These are phyloP conservation scores for Neurospora pannonica DNA, from an alignment of 495 filamentous ascomycete genomes.

Conservation along the genomic window DNA sequence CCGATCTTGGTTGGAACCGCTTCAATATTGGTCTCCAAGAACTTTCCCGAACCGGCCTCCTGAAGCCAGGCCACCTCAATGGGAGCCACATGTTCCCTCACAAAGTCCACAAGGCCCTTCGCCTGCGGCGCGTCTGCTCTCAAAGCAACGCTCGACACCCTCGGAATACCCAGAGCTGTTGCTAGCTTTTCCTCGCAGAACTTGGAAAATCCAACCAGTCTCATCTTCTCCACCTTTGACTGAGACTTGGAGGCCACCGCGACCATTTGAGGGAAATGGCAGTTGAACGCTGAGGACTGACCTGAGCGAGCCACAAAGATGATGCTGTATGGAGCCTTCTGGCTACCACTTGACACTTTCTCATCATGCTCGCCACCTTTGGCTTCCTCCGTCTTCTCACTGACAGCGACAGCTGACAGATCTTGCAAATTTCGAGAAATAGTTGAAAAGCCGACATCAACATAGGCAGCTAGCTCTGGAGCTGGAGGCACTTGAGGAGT, in stretches of 20 bases:
- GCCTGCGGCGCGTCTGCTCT: slow-evolving; percentile 37
- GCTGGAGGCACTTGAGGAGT: slow-evolving; percentile 18
- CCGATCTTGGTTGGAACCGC: slow-evolving; percentile 30
- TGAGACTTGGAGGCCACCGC: slow-evolving; percentile 39
- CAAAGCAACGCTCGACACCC: slow-evolving; percentile 50
- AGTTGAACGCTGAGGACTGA: slow-evolving; percentile 40
- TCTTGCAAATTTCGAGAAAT: slow-evolving; percentile 46
- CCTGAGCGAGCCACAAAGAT: slow-evolving; percentile 46
- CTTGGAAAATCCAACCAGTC: slow-evolving; percentile 47
- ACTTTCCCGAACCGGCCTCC: slow-evolving; percentile 11
- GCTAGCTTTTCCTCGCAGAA: slow-evolving; percentile 41
- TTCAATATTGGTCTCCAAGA: slow-evolving; percentile 25
- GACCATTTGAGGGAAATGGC: slow-evolving; percentile 52
- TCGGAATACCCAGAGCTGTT: slow-evolving; percentile 43
- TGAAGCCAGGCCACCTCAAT: slow-evolving; percentile 23
- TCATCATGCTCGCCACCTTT: background rate
- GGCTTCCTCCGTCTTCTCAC: background rate
- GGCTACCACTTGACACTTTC: background rate
- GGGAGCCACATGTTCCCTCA: slow-evolving; percentile 34
- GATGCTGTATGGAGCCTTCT: slow-evolving; percentile 11
- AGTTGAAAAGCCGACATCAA: slow-evolving; percentile 50
- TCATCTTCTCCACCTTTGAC: slow-evolving; percentile 27
- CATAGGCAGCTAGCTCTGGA: slow-evolving; percentile 39
- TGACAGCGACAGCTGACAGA: slow-evolving; percentile 15
- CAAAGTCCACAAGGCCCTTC: slow-evolving; percentile 40